Percentiles rank a stretch among this genome's conserved stretches.
phyloP scores from a whole-genome alignment of 1,139 yeast species.

The Debaryomyces sp. region DNA sequence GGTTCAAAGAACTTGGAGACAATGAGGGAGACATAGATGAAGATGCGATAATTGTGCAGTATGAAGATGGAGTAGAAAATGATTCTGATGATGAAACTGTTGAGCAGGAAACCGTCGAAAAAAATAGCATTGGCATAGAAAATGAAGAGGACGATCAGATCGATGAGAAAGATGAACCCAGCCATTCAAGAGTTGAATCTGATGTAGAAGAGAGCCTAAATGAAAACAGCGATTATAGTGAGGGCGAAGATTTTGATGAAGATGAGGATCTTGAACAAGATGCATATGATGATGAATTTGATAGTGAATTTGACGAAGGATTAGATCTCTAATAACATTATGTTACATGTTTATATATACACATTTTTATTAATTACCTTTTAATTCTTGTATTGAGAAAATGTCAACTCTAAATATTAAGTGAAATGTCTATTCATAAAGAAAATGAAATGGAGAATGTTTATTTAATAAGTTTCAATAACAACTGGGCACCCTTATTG shows the following conservation, averaged over 20 bases:
- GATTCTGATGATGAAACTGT: slow-evolving; percentile 14
- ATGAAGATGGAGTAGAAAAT: slow-evolving; percentile 22
- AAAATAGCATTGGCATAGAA: slow-evolving; percentile 14
- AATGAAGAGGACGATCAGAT: neutral
- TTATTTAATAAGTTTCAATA: slow-evolving; percentile 42
- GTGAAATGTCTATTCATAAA: neutral
- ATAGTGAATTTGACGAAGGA: neutral
- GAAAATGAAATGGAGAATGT: slow-evolving; percentile 3
- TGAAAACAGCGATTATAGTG: slow-evolving; percentile 18
- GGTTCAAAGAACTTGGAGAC: slow-evolving; percentile 46
- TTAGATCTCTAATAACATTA: neutral
- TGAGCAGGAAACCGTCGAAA: slow-evolving; percentile 4
- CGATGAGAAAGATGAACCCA: neutral
- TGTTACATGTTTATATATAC: neutral
- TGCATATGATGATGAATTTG: neutral
- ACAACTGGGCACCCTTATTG: slow-evolving; percentile 81
- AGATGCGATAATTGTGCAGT: slow-evolving; percentile 37
- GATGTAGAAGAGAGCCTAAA: slow-evolving; percentile 11
- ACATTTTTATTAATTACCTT: neutral
- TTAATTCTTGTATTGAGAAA: neutral
- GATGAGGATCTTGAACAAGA: slow-evolving; percentile 19
- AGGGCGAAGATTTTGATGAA: slow-evolving; percentile 31
- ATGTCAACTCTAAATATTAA: neutral
- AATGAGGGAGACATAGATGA: slow-evolving; percentile 34
- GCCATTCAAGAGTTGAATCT: slow-evolving; percentile 14